Evolutionary conservation across 306 rosid species (phyloP), one percentile per base, ranked within the genome.

Genomic region (Cicer cuneatum): DNA sequence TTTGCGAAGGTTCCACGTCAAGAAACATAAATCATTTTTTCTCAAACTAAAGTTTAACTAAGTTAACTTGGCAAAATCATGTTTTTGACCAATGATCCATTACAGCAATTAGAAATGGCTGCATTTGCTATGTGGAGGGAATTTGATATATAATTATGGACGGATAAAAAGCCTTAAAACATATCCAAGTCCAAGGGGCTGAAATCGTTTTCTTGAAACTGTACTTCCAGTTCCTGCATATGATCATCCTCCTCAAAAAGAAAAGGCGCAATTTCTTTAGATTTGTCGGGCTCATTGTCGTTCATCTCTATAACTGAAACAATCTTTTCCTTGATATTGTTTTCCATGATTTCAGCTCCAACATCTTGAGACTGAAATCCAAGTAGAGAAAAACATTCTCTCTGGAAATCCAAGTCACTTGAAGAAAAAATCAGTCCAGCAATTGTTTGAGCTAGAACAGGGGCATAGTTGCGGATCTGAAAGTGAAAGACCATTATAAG

Each of bases 401-500:
- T 83, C 82, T 67, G 87, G 83, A 92, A 94, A 72, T 81, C 81
- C 43, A 71, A 64, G 89, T 92, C 97, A 16, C 71, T 64, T 49
- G 99, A 92, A 72, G 91, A 82, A 77, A 85, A 62, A 74, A 94
- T 84, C 73, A 92, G 82, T 79, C 99, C 97, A 61, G 96, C 84
- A 73, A 94, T 90, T 51, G 95, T 74, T 85, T 84, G 86, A 14
- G 97, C 96, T 9, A 94, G 95, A 84, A 90, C 97, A 49, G 95
- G 95, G 40, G 93, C 97, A 79, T 84, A 83, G 76, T 82, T 76
- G 46, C 90, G 39, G 77, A 92, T 88, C 99, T 92, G 95, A 60
- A 56, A 76, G 72, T 75, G 33, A 53, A 73, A 67, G 58, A 73
- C 54, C 77, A 52, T 46, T 49, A 42, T 15, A 14, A 45, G 2